Base-by-base conservation (phyloP, 192 early-diverging fungal species). In the Dimargaris xerosporica region DNA sequence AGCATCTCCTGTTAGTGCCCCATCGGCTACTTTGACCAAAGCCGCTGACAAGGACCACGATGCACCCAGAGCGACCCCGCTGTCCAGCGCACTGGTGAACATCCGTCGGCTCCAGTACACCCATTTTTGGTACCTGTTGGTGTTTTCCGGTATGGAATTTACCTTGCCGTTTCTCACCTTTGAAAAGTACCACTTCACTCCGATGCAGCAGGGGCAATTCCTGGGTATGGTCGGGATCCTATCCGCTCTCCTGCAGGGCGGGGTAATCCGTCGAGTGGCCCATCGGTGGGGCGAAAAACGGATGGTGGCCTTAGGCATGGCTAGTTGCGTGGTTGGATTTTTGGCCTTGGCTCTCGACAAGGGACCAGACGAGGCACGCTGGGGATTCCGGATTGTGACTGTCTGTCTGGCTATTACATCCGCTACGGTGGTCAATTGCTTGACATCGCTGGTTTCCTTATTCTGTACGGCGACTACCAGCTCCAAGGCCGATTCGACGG, bases 141-240 rank as follows among this genome's bases (percentile, higher is more conserved):
- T 91, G 58, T 99, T 96, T 66, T 89, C 90, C 3, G 95, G 96
- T 0, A 95, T 99, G 91, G 96, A 99, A 77, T 99, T 96, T 75
- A 99, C 93, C 0, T 77, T 99, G 54, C 91, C 92, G 2, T 99
- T 99, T 69, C 72, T 96, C 62, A 99, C 96, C 0, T 89, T 89
- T 69, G 93, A 99, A 73, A 74, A 88, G 29, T 92, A 94, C 61
- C 70, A 79, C 31, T 99, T 91, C 66, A 75, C 78, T 12, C 85
- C 95, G 68, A 82, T 82, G 69, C 83, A 88, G 66, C 94, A 99
- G 74, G 96, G 96, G 17, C 79, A 74, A 54, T 70, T 96, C 4
- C 75, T 98, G 4, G 93, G 85, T 0, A 88, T 82, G 64, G 87
- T 96, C 31, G 96, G 93, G 21, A 80, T 98, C 23, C 54, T 88